Evolutionary conservation across 2,329 filamentous ascomycete species (phyloP), one percentile per base, ranked within the genome.

Genomic region (Sarocladiaceae sp.): DNA sequence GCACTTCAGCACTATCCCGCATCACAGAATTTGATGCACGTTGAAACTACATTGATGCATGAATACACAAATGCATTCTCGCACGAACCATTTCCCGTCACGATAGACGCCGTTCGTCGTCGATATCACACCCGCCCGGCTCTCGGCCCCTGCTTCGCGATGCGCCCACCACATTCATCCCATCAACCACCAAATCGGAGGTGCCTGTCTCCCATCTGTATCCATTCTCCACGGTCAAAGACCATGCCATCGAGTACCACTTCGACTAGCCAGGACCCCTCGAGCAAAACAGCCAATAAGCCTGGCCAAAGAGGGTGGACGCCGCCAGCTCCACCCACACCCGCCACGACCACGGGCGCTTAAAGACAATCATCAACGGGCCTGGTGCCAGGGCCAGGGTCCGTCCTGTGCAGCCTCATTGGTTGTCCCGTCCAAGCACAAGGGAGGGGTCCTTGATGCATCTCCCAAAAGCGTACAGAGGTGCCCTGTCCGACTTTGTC

Each of bases 291-390:
- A 44, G 40, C 40, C 40, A 44, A 44, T 44, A 7, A n/a, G 23
- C 23, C 22, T 11, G n/a, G n/a, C n/a, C 20, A 22, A 5, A 12
- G 15, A 6, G 5, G 18, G 33, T 17, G 40, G 11, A 17, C 22
- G 26, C 28, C 44, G 44, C 22, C 44, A 26, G 25, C 44, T 48
- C 44, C 44, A 48, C 44, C 7, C 44, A 48, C 44, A 48, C 44
- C 44, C 44, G 44, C 44, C 26, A 48, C 26, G 44, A 17, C 25
- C 26, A 31, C 44, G 44, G 44, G 44, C 44, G 44, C 44, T 48
- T 48, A 48, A 48, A 48, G 44, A 48, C 44, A 48, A 48, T 48
- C 44, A 48, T 48, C 44, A 33, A 48, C 44, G 26, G 28, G 44
- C 40, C 20, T 20, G 28, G 28, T 31, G 44, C 44, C 44, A 48